phyloP scores from a whole-genome alignment of 176 grass and related monocot species.

The Rhynchospora breviuscula region DNA sequence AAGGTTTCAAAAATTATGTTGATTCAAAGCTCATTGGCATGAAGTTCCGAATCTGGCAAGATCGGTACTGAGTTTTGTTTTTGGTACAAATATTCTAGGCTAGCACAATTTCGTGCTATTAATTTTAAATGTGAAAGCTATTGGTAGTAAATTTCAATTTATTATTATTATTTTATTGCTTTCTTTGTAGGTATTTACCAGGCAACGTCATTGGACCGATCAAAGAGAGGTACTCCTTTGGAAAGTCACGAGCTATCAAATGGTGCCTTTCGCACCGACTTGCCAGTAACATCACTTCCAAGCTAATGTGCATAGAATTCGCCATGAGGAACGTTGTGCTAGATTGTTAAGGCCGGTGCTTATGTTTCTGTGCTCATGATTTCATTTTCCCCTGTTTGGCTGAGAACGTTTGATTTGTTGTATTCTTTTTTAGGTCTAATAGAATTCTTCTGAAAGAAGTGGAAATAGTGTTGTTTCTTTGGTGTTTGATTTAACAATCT shows the following conservation, averaged over 20 bases:
- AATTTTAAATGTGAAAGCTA: not conserved
- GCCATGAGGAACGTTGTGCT: not conserved
- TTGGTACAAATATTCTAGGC: conserved; percentile 15
- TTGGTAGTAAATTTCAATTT: not conserved
- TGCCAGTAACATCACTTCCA: conserved; percentile 70
- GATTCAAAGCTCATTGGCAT: not conserved
- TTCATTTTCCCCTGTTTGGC: not conserved
- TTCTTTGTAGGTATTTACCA: conserved; percentile 74
- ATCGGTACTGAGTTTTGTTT: conserved; percentile 18
- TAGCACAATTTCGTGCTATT: not conserved
- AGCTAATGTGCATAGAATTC: conserved; percentile 38
- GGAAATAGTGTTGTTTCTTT: not conserved
- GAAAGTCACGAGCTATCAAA: conserved; percentile 67
- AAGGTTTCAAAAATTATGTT: conserved; percentile 17
- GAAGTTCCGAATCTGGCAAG: conserved; percentile 7
- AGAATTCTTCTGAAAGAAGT: not conserved
- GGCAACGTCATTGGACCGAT: conserved; percentile 75
- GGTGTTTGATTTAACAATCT: not conserved
- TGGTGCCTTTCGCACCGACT: conserved; percentile 54
- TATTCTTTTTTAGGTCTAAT: not conserved
- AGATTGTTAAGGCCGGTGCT: not conserved
- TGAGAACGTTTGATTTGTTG: not conserved
- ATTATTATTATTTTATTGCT: conserved; percentile 13
- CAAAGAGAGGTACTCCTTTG: conserved; percentile 51
- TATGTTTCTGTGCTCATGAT: not conserved